These are phyloP conservation scores for Platanthera guangdongensis DNA, from an alignment of 106 monocot genomes.

Conservation along the genomic window DNA sequence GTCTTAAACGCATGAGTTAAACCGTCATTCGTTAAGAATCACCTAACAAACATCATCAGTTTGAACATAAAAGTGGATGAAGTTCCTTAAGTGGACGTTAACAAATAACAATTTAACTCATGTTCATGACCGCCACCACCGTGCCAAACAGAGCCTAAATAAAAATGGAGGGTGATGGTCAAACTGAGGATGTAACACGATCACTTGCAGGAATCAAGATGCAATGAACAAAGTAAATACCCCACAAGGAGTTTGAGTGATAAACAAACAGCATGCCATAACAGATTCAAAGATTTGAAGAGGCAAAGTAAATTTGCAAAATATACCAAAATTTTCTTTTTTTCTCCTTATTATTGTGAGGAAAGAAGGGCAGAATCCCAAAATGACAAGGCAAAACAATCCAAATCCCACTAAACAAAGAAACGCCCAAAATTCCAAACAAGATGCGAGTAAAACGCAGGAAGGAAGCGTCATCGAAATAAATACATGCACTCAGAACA, in stretches of 20 bases:
- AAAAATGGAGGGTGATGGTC: too few species aligned
- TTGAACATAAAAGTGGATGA: too few species aligned
- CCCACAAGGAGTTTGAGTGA: background rate
- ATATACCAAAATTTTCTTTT: too few species aligned
- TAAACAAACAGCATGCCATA: background rate
- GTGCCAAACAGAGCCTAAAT: too few species aligned
- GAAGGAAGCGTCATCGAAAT: background rate
- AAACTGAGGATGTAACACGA: too few species aligned
- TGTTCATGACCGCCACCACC: too few species aligned
- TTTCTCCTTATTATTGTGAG: background rate
- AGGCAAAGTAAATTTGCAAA: too few species aligned
- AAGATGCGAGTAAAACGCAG: background rate
- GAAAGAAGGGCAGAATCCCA: background rate
- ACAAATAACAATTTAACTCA: too few species aligned
- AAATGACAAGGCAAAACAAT: background rate
- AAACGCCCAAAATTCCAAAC: background rate
- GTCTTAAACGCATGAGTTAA: too few species aligned
- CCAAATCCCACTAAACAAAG: background rate
- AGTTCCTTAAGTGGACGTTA: too few species aligned
- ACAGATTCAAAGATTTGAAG: background rate
- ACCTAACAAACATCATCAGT: too few species aligned
- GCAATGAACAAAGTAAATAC: background rate
- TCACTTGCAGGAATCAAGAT: background rate
- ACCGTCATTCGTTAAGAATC: too few species aligned
- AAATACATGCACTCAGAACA: background rate